These are phyloP conservation scores for Crotalaria pallida DNA, from an alignment of 306 rosid genomes.

Conservation along the genomic window DNA sequence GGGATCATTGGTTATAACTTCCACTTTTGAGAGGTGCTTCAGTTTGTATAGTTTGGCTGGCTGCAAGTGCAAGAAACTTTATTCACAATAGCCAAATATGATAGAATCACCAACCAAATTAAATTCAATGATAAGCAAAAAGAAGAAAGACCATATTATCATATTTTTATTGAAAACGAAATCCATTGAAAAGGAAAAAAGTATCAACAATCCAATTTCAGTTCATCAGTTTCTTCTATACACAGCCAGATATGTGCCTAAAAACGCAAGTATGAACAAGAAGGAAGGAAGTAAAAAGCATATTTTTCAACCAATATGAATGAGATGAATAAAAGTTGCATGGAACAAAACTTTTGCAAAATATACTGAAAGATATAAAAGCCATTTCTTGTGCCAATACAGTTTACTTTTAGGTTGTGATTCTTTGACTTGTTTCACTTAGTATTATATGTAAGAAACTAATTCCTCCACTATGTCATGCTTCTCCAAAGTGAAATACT, in stretches of 20 bases:
- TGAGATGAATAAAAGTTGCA: background rate
- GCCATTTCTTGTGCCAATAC: background rate
- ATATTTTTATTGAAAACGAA: too few species aligned
- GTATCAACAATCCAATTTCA: background rate
- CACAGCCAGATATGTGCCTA: background rate
- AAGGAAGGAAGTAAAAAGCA: background rate
- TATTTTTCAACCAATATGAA: background rate
- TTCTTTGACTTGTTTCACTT: background rate
- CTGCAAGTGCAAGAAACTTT: slow-evolving; percentile 42
- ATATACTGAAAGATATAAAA: background rate
- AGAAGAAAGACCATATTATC: background rate
- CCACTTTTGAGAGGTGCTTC: slow-evolving; percentile 88
- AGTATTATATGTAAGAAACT: background rate
- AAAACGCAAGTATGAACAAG: background rate
- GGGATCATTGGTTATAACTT: slow-evolving; percentile 83
- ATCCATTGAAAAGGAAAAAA: background rate
- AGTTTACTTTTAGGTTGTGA: background rate
- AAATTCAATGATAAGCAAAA: background rate
- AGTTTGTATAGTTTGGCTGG: slow-evolving; percentile 92
- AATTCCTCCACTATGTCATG: background rate
- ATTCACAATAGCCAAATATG: background rate
- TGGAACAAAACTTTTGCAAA: background rate
- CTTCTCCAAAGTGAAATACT: background rate
- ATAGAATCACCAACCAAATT: background rate
- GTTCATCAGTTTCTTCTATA: background rate